Conservation (phyloP, 352 stramenopile species). For the Ochromonadaceae sp. region DNA sequence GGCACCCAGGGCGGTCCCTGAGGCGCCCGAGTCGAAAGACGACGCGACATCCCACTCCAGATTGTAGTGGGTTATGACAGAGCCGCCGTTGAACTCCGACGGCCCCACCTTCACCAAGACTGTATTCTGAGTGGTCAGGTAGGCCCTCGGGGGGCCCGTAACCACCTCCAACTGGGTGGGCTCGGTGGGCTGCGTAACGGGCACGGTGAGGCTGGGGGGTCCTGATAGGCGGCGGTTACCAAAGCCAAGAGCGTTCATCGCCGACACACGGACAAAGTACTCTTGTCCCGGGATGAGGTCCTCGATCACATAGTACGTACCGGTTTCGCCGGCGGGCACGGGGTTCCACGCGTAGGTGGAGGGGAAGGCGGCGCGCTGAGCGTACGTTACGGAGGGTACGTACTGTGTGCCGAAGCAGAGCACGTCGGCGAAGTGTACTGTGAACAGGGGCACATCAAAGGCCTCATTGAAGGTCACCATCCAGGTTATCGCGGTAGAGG, state of each 20-base stretch:
- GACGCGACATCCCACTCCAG: slow-evolving; percentile 52
- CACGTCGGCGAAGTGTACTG: background rate
- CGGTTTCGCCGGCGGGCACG: slow-evolving; percentile 23
- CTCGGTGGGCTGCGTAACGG: slow-evolving; percentile 59
- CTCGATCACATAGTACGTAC: slow-evolving; percentile 30
- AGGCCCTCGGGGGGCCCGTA: background rate
- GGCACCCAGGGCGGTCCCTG: slow-evolving; percentile 25
- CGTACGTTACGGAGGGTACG: background rate
- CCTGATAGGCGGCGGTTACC: slow-evolving; percentile 52
- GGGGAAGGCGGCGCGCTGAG: slow-evolving; percentile 23
- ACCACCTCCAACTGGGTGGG: slow-evolving; percentile 52
- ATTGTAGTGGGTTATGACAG: slow-evolving; percentile 40
- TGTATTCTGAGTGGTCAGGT: background rate
- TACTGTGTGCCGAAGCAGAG: slow-evolving; percentile 1
- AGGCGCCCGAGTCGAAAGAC: slow-evolving; percentile 41
- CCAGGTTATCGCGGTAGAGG: background rate
- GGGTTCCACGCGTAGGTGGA: slow-evolving; percentile 35
- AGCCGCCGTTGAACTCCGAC: slow-evolving; percentile 13
- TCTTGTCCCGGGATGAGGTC: slow-evolving; percentile 47
- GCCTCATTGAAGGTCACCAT: slow-evolving; percentile 16
- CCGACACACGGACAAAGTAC: slow-evolving; percentile 68
- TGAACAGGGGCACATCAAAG: slow-evolving; percentile 4
- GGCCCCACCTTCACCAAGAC: slow-evolving; percentile 10
- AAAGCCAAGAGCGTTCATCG: slow-evolving; percentile 69
- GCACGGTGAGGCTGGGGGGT: slow-evolving; percentile 45